Conservation (phyloP, 139 green algal species). For the Chlamydomonas sp. region DNA sequence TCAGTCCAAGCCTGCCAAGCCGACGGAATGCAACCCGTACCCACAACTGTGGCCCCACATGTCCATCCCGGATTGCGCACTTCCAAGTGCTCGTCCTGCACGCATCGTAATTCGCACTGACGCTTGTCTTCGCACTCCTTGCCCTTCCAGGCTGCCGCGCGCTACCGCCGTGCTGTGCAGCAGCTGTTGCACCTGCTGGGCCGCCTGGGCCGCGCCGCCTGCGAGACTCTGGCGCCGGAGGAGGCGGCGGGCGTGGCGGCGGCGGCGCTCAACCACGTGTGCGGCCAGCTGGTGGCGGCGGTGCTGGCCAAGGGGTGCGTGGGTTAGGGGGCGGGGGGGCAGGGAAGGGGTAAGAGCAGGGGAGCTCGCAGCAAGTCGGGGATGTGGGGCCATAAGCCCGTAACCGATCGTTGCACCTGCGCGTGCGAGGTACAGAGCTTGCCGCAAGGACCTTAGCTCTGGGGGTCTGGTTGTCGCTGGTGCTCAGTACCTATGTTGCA, state of each 20-base stretch:
- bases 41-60: background rate
- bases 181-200: slow-evolving; percentile 46
- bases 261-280: slow-evolving; percentile 21
- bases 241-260: background rate
- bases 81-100: no score
- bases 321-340: background rate
- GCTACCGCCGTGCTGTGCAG: slow-evolving; percentile 5
- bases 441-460: no score
- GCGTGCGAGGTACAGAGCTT: no score
- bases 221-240: slow-evolving; percentile 18
- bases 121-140: no score
- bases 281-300: slow-evolving; percentile 11
- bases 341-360: no score
- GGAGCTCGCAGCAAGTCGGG: no score
- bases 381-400: no score
- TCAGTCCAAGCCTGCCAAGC: background rate
- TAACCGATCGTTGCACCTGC: no score
- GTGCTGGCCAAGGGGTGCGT: slow-evolving; percentile 47
- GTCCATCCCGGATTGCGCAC: background rate
- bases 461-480: no score
- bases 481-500: no score
- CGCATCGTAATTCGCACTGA: no score
- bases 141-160: background rate
- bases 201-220: slow-evolving; percentile 17
- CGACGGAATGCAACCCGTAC: background rate